Base-by-base conservation (phyloP, 805 yeast genomes). In the Candida chauliodis region DNA sequence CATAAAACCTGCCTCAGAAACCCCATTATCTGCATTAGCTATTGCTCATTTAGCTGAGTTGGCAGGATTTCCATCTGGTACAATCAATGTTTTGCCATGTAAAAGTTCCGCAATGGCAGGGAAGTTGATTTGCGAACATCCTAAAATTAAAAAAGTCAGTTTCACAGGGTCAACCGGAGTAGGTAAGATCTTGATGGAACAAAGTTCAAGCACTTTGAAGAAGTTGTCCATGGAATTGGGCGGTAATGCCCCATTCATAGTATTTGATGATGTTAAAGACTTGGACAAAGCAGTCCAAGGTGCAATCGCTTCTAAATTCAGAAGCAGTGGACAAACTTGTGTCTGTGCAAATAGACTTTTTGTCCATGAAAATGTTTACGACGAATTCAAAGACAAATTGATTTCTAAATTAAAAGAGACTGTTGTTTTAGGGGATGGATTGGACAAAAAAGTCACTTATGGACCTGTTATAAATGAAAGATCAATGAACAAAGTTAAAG, bases 41-140 rank as follows among this genome's bases (percentile, higher is more conserved):
- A 52, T 84, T 46, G 87, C 79, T 8, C 56, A 66, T 42, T 64
- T 84, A 30, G 75, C 76, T 5, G 70, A 74, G 34, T 65, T 79
- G 50, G 90, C 90, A 2, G 90, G 90, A 2, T 64, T 84, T 40
- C 89, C 90, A 4, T 59, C 66, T 27, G 93, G 93, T 31, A 81
- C 77, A 3, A 57, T 83, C 37, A 84, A 84, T 53, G 68, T 84
- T 21, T 61, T 83, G 13, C 78, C 80, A 3, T 71, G 84, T 8
- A 55, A 59, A 21, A 56, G 61, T 28, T 58, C 78, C 13, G 55
- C 73, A 6, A 56, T 49, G 4, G 73, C 76, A 14, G 93, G 91
- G 3, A 58, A 67, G 41, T 64, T 76, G 43, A 57, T 84, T 17
- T 61, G 69, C 47, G 69, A 63, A 46, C 69, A 66, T 44, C 61